Evolutionary conservation across 495 filamentous ascomycete species (phyloP).

Genomic region (Aspergillus panamensis): DNA sequence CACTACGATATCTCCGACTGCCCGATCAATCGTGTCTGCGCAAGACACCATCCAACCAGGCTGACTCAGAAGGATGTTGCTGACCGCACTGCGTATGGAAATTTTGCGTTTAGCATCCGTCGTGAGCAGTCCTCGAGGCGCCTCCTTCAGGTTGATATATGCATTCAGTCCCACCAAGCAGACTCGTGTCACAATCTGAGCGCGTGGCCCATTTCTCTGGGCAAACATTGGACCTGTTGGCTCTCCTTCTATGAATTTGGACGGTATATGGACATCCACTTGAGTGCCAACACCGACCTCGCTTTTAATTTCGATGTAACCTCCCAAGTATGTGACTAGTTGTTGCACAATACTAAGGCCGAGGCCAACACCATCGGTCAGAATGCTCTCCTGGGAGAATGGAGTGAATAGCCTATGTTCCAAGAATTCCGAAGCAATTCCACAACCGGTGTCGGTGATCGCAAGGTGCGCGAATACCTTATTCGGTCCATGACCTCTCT

Average conservation of each 20-base stretch:
- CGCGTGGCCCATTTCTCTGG: background rate
- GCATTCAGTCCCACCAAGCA: conserved; percentile 35
- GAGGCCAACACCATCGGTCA: conserved; percentile 64
- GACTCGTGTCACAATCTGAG: conserved; percentile 10
- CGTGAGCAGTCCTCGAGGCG: conserved; percentile 25
- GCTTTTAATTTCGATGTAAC: conserved; percentile 58
- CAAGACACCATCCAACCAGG: conserved; percentile 31
- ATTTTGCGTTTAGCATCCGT: conserved; percentile 35
- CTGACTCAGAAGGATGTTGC: conserved; percentile 29
- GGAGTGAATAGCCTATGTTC: conserved; percentile 62
- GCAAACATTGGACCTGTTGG: background rate
- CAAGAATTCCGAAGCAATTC: conserved; percentile 68
- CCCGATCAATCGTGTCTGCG: conserved; percentile 27
- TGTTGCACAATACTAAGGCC: conserved; percentile 68
- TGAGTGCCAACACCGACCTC: conserved; percentile 55
- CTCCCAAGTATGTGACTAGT: conserved; percentile 57
- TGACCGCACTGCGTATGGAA: conserved; percentile 31
- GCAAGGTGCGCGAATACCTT: conserved; percentile 37
- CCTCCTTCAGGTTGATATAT: conserved; percentile 27
- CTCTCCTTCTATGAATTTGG: conserved; percentile 20
- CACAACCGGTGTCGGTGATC: conserved; percentile 63
- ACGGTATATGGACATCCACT: conserved; percentile 50
- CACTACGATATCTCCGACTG: conserved; percentile 29
- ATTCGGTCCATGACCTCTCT: conserved; percentile 18
- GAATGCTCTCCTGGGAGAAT: conserved; percentile 66